These are phyloP conservation scores for Amanita pseudoporphyria DNA, from an alignment of 768 basidiomycete species.

Conservation along the genomic window DNA sequence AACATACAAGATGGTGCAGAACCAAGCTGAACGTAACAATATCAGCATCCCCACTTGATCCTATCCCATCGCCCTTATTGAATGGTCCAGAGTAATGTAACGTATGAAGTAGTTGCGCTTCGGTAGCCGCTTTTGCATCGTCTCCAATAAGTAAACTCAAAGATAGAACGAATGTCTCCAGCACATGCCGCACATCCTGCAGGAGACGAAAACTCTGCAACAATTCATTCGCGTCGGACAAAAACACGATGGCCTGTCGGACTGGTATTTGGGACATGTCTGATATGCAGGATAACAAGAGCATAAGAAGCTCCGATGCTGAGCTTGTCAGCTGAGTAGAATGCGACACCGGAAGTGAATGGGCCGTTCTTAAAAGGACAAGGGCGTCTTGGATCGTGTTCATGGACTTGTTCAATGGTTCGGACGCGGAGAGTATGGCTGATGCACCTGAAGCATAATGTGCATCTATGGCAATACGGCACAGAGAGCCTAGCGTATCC, in stretches of 20 bases:
- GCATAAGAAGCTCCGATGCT: conserved; percentile 53
- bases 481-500: conserved; percentile 62
- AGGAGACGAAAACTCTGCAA: conserved; percentile 43
- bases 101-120: conserved; percentile 63
- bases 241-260: conserved; percentile 43
- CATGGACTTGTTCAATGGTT: conserved; percentile 37
- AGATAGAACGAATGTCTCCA: conserved; percentile 52
- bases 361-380: conserved; percentile 45
- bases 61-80: conserved; percentile 47
- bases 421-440: conserved; percentile 45
- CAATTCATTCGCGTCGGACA: conserved; percentile 42
- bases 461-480: conserved; percentile 51
- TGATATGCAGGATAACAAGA: conserved; percentile 50
- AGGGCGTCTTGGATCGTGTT: conserved; percentile 53
- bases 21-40: conserved; percentile 53
- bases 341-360: conserved; percentile 42
- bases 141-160: conserved; percentile 56
- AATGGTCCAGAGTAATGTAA: conserved; percentile 38
- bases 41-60: conserved; percentile 54
- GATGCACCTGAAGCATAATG: conserved; percentile 51
- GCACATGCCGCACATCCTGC: conserved; percentile 40
- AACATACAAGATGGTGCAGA: conserved; percentile 50
- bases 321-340: conserved; percentile 51
- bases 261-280: conserved; percentile 56
- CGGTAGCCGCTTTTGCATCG: conserved; percentile 58